Evolutionary conservation across 1,139 yeast species (phyloP), one percentile per base, ranked within the genome.

Genomic region (Saccharomyces pastorianus): DNA sequence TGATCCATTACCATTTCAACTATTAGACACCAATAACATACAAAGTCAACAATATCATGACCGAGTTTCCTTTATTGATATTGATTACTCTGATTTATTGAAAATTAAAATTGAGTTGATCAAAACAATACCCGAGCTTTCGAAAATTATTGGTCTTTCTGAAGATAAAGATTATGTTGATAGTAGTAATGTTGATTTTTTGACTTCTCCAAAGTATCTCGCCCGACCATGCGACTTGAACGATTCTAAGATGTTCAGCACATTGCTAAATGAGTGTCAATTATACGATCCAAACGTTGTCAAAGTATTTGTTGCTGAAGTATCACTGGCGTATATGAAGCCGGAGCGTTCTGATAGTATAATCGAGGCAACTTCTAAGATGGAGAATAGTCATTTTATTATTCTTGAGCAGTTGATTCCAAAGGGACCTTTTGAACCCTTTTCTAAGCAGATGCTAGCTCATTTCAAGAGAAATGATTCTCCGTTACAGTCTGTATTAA

Each of bases 291-390:
- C 67, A 1, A 62, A 71, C 25, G 66, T 78, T 2, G 67, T 79
- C 5, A 80, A 79, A 52, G 75, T 86, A 9, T 88, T 85, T 62
- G 77, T 88, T 47, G 95, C 95, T 0, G 96, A 88, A 66, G 95
- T 88, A 2, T 86, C 95, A 0, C 71, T 88, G 54, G 91, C 95
- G 0, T 88, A 88, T 65, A 88, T 88, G 95, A 76, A 78, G 46
- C 84, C 85, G 5, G 74, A 76, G 34, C 76, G 76, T 56, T 89
- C 95, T n/a, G 84, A 88, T 64, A 76, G 77, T 4, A 78, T 88
- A 23, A 82, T 88, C 50, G 67, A 72, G 42, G 75, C 84, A 0
- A 75, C 84, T 3, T 63, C 72, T 1, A 57, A 61, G 3, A 71
- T 81, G 7, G 71, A 77, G 0, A 75, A 78, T 51, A 74, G 86